Percentiles rank a stretch among this genome's conserved stretches.
Conservation (phyloP, 345 rosid species). For the Eucalyptus rudis region DNA sequence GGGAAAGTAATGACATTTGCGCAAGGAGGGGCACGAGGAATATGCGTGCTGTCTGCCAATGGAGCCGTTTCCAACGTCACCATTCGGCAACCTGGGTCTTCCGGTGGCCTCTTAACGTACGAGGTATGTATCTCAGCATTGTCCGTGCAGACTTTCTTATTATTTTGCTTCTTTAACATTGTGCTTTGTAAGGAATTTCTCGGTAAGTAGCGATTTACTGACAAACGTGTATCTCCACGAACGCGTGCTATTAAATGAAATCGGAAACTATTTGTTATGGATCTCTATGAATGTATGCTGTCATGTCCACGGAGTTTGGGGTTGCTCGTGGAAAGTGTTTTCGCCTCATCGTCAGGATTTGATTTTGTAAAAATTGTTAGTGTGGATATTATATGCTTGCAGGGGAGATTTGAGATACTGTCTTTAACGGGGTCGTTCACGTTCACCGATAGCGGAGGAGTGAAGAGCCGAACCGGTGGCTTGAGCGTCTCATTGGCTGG, state of each 20-base stretch:
- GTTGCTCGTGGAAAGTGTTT: not conserved
- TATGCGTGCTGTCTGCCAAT: conserved; percentile 55
- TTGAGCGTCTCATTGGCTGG: conserved; percentile 48
- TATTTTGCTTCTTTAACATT: not conserved
- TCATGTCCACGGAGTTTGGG: not conserved
- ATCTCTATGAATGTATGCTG: not conserved
- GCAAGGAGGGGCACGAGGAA: conserved; percentile 39
- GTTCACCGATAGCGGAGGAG: conserved; percentile 16
- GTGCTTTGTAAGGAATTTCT: not conserved
- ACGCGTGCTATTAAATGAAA: not conserved
- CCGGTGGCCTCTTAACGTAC: conserved; percentile 23
- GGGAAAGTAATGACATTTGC: conserved; percentile 33
- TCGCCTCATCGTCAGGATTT: not conserved
- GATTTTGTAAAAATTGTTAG: not conserved
- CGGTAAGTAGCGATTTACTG: not conserved
- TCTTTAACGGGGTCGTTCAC: conserved; percentile 40
- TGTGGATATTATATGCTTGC: not conserved
- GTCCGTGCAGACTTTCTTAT: not conserved
- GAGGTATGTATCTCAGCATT: conserved; percentile 26
- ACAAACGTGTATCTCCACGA: not conserved
- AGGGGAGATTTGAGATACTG: conserved; percentile 61
- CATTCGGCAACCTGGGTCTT: conserved; percentile 34
- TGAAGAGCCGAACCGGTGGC: conserved; percentile 20
- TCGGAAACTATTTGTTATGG: not conserved
- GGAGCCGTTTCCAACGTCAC: conserved; percentile 56